phyloP scores from a whole-genome alignment of 768 basidiomycete genomes.

The Phaeotremella fagi region DNA sequence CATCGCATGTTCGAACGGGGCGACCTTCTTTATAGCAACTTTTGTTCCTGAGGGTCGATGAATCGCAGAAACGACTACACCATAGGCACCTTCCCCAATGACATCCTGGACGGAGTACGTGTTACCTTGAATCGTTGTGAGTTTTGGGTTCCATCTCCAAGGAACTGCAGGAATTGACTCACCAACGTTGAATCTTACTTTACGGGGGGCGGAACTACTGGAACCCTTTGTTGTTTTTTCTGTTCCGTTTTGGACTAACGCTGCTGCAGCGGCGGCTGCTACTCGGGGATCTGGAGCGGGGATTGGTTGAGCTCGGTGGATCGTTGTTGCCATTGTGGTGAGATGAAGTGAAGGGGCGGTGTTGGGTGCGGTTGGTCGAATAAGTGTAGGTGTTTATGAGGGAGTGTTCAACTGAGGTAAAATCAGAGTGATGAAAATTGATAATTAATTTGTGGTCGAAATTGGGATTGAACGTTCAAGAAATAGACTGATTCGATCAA shows the following conservation, averaged over 20 bases:
- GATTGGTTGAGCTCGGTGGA: neutral
- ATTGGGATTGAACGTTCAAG: no score
- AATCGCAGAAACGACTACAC: slow-evolving; percentile 88
- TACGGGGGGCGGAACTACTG: slow-evolving; percentile 26
- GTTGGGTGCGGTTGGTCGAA: neutral
- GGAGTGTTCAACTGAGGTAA: no score
- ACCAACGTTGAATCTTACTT: slow-evolving; percentile 43
- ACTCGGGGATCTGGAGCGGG: neutral
- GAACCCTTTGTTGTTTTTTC: slow-evolving; percentile 37
- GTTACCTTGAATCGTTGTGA: slow-evolving; percentile 25
- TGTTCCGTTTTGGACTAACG: slow-evolving; percentile 6
- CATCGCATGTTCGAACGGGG: slow-evolving; percentile 93
- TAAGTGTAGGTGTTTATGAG: no score
- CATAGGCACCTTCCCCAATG: slow-evolving; percentile 65
- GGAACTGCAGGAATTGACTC: slow-evolving; percentile 10
- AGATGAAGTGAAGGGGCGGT: neutral
- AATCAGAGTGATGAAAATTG: no score
- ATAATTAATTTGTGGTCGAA: no score
- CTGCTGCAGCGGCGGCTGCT: neutral
- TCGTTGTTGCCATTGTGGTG: neutral
- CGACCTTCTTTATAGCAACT: slow-evolving; percentile 96
- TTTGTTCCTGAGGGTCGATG: slow-evolving; percentile 81
- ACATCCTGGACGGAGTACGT: slow-evolving; percentile 45
- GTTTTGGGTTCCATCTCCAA: no score
- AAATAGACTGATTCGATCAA: no score